Percentiles rank a stretch among this genome's conserved stretches.
Evolutionary conservation across 2,329 filamentous ascomycete species (phyloP).

Genomic region (Helotiales sp.): DNA sequence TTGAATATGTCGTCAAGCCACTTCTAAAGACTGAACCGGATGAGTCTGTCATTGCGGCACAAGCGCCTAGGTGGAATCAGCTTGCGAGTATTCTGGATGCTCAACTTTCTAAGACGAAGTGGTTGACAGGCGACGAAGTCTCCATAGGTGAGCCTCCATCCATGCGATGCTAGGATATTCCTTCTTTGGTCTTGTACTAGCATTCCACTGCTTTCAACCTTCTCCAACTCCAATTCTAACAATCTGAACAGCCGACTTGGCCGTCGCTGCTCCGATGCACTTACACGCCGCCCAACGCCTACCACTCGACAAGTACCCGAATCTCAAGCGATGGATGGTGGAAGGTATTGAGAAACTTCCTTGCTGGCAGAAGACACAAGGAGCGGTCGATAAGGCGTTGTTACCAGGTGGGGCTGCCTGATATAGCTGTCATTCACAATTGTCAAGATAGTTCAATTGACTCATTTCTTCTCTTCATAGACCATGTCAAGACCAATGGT

Average conservation of each 20-base stretch:
- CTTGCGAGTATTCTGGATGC: slow-evolving; percentile 15
- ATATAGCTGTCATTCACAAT: slow-evolving; percentile 1
- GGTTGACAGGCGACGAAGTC: slow-evolving; percentile 12
- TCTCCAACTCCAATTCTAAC: no score
- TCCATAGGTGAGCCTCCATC: no score
- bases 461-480: not conserved
- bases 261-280: slow-evolving; percentile 18
- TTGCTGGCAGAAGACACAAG: slow-evolving; percentile 20
- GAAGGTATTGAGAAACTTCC: slow-evolving; percentile 16
- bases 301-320: slow-evolving; percentile 14
- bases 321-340: slow-evolving; percentile 13
- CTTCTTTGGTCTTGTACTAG: no score
- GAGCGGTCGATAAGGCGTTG: slow-evolving; percentile 16
- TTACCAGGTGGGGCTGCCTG: slow-evolving; percentile 10
- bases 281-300: slow-evolving; percentile 6
- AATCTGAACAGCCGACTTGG: slow-evolving; percentile 23
- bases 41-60: slow-evolving; percentile 9
- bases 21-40: slow-evolving; percentile 12
- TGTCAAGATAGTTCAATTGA: slow-evolving; percentile 11
- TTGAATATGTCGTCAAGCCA: slow-evolving; percentile 21
- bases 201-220: no score
- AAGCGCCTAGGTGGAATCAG: slow-evolving; percentile 13
- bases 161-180: no score
- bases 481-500: not conserved
- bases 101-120: slow-evolving; percentile 18